Evolutionary conservation across 129 eudicot genomes (phyloP).

Genomic region (Cynara cardunculus): DNA sequence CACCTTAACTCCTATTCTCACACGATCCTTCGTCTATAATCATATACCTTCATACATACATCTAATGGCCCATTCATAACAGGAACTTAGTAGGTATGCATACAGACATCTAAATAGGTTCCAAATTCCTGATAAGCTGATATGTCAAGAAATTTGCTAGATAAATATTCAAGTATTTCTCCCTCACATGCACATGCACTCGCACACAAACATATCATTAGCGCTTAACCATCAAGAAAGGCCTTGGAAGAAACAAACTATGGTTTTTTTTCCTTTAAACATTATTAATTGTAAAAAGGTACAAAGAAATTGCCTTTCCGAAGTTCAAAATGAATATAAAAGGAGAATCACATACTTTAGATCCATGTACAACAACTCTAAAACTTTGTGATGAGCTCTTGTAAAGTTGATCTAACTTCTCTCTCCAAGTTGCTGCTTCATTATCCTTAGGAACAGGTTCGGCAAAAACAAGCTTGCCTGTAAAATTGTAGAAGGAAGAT

Average conservation of each 20-base stretch:
- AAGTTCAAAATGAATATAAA: neutral
- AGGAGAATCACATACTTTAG: slow-evolving; percentile 62
- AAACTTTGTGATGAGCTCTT: slow-evolving; percentile 98
- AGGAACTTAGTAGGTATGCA: neutral
- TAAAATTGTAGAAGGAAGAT: slow-evolving; percentile 10
- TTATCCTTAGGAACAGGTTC: slow-evolving; percentile 95
- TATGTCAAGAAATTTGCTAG: neutral
- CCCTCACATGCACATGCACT: neutral
- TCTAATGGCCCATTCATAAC: neutral
- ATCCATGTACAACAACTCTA: slow-evolving; percentile 99
- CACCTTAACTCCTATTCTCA: no score
- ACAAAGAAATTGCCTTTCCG: neutral
- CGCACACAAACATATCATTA: neutral
- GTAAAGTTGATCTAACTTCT: slow-evolving; percentile 92
- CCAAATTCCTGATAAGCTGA: neutral
- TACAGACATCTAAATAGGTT: neutral
- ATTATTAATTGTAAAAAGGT: neutral
- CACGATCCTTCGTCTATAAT: neutral
- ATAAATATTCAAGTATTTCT: neutral
- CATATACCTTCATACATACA: neutral
- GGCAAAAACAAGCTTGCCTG: slow-evolving; percentile 97
- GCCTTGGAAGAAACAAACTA: neutral
- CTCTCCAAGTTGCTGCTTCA: slow-evolving; percentile 99
- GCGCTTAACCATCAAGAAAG: neutral
- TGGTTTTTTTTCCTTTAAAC: neutral